These are phyloP conservation scores for Sparassis latifolia DNA, from an alignment of 1,284 basidiomycete genomes.

Conservation along the genomic window DNA sequence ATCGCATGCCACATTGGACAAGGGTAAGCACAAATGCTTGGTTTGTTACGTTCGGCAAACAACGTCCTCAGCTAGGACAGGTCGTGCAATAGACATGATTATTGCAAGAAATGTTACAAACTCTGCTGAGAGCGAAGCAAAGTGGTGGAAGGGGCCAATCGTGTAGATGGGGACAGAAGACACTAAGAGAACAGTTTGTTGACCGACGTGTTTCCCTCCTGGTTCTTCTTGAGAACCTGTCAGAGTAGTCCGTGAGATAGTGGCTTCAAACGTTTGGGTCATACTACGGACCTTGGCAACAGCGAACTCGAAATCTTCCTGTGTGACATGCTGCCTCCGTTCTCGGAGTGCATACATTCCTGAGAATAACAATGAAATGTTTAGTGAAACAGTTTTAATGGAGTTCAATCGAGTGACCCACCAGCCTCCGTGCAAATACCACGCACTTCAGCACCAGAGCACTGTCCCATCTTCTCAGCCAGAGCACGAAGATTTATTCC, in stretches of 20 bases:
- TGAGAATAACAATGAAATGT: constrained; percentile 15
- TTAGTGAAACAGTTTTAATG: not conserved
- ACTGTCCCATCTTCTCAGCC: constrained; percentile 99
- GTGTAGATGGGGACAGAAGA: not conserved
- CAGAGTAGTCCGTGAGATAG: constrained; percentile 1
- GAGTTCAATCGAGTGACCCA: constrained; percentile 26
- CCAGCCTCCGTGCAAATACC: constrained; percentile 99
- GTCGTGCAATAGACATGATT: not conserved
- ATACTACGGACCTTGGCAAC: constrained; percentile 73
- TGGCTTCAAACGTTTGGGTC: not conserved
- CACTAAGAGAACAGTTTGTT: constrained; percentile 81
- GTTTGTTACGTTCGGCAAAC: no score
- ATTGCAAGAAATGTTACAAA: not conserved
- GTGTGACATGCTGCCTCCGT: constrained; percentile 92
- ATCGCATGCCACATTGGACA: no score
- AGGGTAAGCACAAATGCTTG: no score
- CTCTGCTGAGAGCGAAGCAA: no score
- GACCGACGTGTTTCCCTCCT: constrained; percentile 84
- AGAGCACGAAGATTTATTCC: constrained; percentile 94
- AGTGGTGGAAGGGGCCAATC: no score
- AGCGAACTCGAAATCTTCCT: constrained; percentile 98
- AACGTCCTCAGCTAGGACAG: not conserved
- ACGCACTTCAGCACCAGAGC: constrained; percentile 95
- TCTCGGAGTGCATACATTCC: constrained; percentile 98
- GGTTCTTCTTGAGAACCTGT: constrained; percentile 86